phyloP scores from a whole-genome alignment of 2,329 filamentous ascomycete species.

The Neopestalotiopsis rosae region DNA sequence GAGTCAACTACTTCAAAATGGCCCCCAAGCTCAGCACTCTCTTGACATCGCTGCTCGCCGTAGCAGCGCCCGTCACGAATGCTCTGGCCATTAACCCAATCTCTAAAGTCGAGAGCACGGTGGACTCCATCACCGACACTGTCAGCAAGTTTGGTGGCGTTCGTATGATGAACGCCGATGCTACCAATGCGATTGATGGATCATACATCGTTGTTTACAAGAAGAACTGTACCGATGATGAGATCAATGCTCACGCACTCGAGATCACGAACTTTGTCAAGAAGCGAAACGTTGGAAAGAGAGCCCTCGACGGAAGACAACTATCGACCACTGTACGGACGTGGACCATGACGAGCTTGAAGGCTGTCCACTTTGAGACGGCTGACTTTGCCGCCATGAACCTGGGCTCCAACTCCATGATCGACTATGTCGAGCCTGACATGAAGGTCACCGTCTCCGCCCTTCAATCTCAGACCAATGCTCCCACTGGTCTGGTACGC shows the following conservation, averaged over 20 bases:
- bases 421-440: conserved; percentile 61
- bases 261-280: conserved; percentile 54
- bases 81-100: conserved; percentile 27
- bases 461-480: conserved; percentile 56
- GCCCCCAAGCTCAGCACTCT: conserved; percentile 33
- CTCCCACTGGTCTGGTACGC: conserved; percentile 58
- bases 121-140: conserved; percentile 20
- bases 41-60: conserved; percentile 33
- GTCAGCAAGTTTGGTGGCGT: conserved; percentile 42
- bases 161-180: conserved; percentile 55
- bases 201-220: conserved; percentile 72
- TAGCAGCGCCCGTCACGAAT: conserved; percentile 31
- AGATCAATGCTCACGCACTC: conserved; percentile 55
- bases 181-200: conserved; percentile 56
- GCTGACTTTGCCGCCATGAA: conserved; percentile 55
- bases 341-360: conserved; percentile 55
- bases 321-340: conserved; percentile 53
- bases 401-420: conserved; percentile 54
- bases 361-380: conserved; percentile 57
- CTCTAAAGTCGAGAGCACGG: background rate
- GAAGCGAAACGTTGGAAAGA: conserved; percentile 63
- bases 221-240: conserved; percentile 51
- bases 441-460: conserved; percentile 49
- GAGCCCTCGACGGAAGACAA: conserved; percentile 50
- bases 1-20: conserved; percentile 28